Evolutionary conservation across 805 yeast species (phyloP), one percentile per base, ranked within the genome.

Genomic region (Ogataea ramenticola): DNA sequence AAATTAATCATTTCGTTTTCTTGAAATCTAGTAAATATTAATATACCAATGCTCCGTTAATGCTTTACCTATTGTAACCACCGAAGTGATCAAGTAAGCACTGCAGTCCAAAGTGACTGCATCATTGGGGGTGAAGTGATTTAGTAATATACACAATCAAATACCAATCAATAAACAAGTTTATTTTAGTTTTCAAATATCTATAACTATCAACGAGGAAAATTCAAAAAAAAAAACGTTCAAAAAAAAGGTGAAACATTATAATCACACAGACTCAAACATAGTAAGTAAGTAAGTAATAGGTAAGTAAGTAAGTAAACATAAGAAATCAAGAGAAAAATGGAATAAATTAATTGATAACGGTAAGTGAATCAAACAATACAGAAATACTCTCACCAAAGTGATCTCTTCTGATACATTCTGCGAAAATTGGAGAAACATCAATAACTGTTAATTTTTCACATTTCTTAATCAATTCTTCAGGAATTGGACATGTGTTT

Each of bases 321-420:
- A 24, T 7, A 24, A 24, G 10, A 24, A 24, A 24, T 10, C 27
- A 24, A n/a, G n/a, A n/a, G n/a, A n/a, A n/a, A n/a, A n/a, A n/a
- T n/a, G n/a, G n/a, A n/a, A n/a, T 51, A 35, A 66, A 27, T 49
- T 40, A 64, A 35, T 58, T 60, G 42, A 64, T 55, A 36, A 78
- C 77, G 40, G 90, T 85, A 51, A 89, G 73, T 41, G 95, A 88
- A 64, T 90, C 96, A 62, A 91, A 90, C 55, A 90, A 70, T 19
- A 90, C 96, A 35, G 96, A 86, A 49, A 91, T 90, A 55, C 95
- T 84, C 70, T 91, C 98, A 63, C 99, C 99, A 57, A 91, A 90
- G 65, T 93, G 99, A 62, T 93, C 96, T 71, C 99, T 85, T 70
- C 99, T 82, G 49, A 93, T 91, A 66, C 98, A 93, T 71, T 93